phyloP scores from a whole-genome alignment of 768 basidiomycete genomes.

The Exidia glandulosa region DNA sequence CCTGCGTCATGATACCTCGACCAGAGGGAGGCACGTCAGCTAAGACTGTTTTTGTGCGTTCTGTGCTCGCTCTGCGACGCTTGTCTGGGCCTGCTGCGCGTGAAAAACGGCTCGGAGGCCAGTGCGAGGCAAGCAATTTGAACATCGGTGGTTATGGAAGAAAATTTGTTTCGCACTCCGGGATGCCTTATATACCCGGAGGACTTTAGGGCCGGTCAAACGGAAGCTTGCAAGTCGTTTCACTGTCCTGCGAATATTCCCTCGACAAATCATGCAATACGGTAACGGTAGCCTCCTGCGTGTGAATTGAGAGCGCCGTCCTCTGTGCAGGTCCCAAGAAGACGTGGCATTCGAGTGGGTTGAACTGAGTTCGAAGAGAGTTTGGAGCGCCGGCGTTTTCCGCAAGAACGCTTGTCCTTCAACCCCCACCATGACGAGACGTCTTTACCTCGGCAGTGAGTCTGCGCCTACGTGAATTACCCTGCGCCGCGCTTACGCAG shows the following conservation, averaged over 20 bases:
- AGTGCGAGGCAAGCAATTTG: neutral
- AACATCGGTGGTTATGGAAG: neutral
- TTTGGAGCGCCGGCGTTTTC: neutral
- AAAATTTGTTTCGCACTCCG: neutral
- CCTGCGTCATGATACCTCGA: neutral
- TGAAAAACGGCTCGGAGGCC: neutral
- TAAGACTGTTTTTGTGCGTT: neutral
- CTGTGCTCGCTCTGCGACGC: neutral
- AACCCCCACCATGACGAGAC: constrained; percentile 50
- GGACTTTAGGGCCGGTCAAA: neutral
- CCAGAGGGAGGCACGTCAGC: neutral
- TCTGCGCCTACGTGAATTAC: neutral
- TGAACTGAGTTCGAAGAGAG: neutral
- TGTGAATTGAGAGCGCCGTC: too few species aligned
- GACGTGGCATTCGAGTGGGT: too few species aligned
- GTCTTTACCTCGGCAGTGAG: constrained; percentile 80
- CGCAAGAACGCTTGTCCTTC: neutral
- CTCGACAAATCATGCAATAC: too few species aligned
- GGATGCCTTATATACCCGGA: neutral
- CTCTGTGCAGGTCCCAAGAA: too few species aligned
- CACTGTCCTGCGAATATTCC: too few species aligned
- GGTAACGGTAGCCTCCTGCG: too few species aligned
- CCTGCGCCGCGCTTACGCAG: neutral
- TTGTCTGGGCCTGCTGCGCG: neutral
- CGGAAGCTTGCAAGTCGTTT: too few species aligned